Base-by-base conservation (phyloP, 2,329 filamentous ascomycete species). In the Penicillium sp. region DNA sequence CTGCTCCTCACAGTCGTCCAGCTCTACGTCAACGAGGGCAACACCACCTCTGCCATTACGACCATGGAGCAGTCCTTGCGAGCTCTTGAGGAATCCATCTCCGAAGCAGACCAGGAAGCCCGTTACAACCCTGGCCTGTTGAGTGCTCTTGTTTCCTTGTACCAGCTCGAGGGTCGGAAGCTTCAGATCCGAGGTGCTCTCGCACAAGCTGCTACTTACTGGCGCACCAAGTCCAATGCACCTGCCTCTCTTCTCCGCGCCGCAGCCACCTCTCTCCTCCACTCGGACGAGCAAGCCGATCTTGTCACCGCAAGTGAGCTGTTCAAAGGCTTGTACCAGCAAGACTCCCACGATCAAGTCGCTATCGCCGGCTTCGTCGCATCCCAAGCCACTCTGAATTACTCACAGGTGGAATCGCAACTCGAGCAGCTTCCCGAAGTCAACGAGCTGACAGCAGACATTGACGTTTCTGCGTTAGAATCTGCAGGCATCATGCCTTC, bases 301-400 rank as follows among this genome's bases (percentile, higher is more conserved):
- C 73, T 89, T 26, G 68, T 77, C 11, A 75, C 82, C 0, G 90
- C 93, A 0, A 83, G 83, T 3, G 79, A 86, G n/a, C 84, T 93
- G 6, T 97, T 97, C 68, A 77, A 81, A 44, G 79, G 79, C 41
- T 77, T 97, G 9, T 80, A 85, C 54, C 70, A 79, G 2, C 76
- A 82, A 49, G 78, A 89, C n/a, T 74, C 64, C 3, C 59, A 73
- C 35, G 88, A 95, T 58, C 78, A 77, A 29, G 77, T 85, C 46
- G 84, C 87, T 1, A 80, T 82, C 12, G 90, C 90, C 7, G 93
- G 93, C 1, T 81, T 93, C n/a, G 81, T 97, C 6, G 93, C 93
- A 3, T 85, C 90, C 8, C 82, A 87, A 58, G 85, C 87, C 27
- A 80, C 80, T 2, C 58, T 66, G 12, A 66, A 70, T 47, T 66